Evolutionary conservation across 2,329 filamentous ascomycete genomes (phyloP).

Genomic region (Zalaria obscura): DNA sequence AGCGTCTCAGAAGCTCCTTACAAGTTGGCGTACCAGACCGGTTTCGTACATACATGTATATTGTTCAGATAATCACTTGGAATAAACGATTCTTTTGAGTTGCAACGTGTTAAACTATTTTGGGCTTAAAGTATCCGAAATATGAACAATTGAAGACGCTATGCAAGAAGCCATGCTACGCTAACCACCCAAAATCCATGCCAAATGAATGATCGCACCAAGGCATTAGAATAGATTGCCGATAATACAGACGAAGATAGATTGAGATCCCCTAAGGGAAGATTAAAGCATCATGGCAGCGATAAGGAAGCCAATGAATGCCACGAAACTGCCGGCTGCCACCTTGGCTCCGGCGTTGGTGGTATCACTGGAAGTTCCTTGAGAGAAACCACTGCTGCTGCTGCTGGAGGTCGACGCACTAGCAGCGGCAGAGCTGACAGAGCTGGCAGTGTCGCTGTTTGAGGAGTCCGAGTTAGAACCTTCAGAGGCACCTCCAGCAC

Average conservation of each 20-base stretch:
- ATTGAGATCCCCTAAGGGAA: constrained; percentile 1
- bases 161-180: no score
- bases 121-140: no score
- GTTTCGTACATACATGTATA: no score
- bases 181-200: no score
- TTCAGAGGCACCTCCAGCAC: constrained; percentile 21
- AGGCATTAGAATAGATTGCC: no score
- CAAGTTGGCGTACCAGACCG: no score
- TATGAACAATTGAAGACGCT: no score
- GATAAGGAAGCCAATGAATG: constrained; percentile 21
- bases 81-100: no score
- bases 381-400: constrained; percentile 10
- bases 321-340: constrained; percentile 21
- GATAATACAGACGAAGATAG: neutral
- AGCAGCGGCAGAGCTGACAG: constrained; percentile 6
- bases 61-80: no score
- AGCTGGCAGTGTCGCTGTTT: constrained; percentile 4
- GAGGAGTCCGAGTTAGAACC: constrained; percentile 5
- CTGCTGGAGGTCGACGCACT: constrained; percentile 9
- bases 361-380: constrained; percentile 13
- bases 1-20: no score
- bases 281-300: constrained; percentile 20
- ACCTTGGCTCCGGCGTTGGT: constrained; percentile 15
- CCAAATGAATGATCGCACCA: no score
- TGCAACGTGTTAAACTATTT: no score